Evolutionary conservation across 768 basidiomycete genomes (phyloP).

Genomic region (Lactarius trivialis): DNA sequence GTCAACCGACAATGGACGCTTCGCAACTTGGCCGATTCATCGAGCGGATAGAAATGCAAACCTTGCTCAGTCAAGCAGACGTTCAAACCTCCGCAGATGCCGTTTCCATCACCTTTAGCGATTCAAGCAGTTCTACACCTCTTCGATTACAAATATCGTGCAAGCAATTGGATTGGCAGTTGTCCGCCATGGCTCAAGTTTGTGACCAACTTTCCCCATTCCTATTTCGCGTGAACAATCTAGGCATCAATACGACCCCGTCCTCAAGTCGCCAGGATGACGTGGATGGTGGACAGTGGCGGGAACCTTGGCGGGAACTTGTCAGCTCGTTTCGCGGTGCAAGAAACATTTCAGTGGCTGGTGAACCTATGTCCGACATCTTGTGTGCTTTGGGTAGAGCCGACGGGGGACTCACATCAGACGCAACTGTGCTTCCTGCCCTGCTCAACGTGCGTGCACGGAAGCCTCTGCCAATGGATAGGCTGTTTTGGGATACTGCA

Average conservation of each 20-base stretch:
- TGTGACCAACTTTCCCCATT: neutral
- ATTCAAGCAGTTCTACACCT: neutral
- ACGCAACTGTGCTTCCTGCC: neutral
- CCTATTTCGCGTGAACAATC: neutral
- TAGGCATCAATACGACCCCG: neutral
- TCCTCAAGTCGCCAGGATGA: neutral
- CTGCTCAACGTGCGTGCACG: too few species aligned
- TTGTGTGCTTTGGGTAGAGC: conserved; percentile 11
- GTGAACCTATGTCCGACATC: neutral
- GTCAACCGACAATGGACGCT: neutral
- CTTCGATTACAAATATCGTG: neutral
- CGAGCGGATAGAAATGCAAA: neutral
- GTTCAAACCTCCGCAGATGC: too few species aligned
- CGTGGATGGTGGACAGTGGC: neutral
- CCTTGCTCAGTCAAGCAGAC: neutral
- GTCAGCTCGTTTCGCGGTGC: neutral
- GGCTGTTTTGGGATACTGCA: neutral
- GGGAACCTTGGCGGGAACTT: too few species aligned
- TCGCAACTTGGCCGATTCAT: neutral
- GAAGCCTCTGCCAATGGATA: neutral
- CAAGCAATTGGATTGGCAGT: neutral
- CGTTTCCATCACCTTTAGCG: neutral
- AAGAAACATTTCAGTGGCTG: neutral
- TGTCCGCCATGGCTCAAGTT: neutral
- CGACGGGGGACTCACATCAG: neutral